Conservation (phyloP, 495 filamentous ascomycete species). For the Talaromyces stipitatus region DNA sequence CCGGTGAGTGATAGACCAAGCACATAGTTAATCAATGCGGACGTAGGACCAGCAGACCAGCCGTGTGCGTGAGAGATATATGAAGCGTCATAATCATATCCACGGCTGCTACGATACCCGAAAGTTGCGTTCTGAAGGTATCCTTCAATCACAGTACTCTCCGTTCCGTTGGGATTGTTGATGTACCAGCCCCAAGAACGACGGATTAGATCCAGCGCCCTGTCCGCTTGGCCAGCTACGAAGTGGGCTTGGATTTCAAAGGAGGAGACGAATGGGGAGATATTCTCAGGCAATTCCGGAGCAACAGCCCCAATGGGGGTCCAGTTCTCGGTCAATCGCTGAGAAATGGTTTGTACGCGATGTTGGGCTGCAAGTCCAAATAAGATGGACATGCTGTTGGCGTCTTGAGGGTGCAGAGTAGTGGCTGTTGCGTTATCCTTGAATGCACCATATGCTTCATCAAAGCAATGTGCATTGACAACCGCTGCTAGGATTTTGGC, state of each 20-base stretch:
- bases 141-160: constrained; percentile 53
- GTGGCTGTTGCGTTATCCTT: constrained; percentile 47
- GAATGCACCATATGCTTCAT: constrained; percentile 45
- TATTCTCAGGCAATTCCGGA: constrained; percentile 48
- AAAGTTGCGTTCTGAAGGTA: constrained; percentile 47
- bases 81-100: constrained; percentile 26
- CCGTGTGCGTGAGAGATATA: constrained; percentile 51
- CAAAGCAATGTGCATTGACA: constrained; percentile 44
- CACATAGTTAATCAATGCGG: constrained; percentile 43
- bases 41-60: constrained; percentile 53
- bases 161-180: constrained; percentile 51
- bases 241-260: constrained; percentile 56
- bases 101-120: constrained; percentile 45
- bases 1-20: constrained; percentile 44
- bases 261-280: constrained; percentile 53
- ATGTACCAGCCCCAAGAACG: constrained; percentile 57
- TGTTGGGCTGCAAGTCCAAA: constrained; percentile 28
- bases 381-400: constrained; percentile 41
- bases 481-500: constrained; percentile 29
- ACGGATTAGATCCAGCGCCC: constrained; percentile 49
- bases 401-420: constrained; percentile 42
- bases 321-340: constrained; percentile 45
- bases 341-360: constrained; percentile 30
- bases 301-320: constrained; percentile 50
- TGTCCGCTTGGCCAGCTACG: constrained; percentile 31